A percentile compares a stretch with the other conserved stretches of the same genome.
These are phyloP conservation scores for Trichophyton mentagrophytes DNA, from an alignment of 2,329 filamentous ascomycete species.

Conservation along the genomic window DNA sequence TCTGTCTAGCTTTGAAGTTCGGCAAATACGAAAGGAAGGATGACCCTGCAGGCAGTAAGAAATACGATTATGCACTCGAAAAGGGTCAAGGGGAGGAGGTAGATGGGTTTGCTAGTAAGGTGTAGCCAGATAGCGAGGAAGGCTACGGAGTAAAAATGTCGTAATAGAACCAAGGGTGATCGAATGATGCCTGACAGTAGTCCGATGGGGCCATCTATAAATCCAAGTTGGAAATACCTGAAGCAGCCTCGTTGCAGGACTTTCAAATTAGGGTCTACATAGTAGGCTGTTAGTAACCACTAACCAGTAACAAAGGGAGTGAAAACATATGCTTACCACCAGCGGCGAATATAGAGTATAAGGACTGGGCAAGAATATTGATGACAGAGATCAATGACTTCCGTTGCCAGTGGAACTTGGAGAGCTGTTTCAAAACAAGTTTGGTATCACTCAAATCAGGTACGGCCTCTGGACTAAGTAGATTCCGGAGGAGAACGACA, in stretches of 20 bases:
- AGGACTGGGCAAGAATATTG: conserved; percentile 92
- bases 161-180: conserved; percentile 63
- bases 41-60: conserved; percentile 68
- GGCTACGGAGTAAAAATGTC: conserved; percentile 91
- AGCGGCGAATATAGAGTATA: conserved; percentile 85
- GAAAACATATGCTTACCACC: conserved; percentile 37
- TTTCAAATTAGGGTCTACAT: conserved; percentile 52
- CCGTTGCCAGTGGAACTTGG: conserved; percentile 70
- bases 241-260: conserved; percentile 85
- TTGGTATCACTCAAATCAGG: conserved; percentile 55
- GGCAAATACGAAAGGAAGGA: conserved; percentile 65
- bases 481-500: conserved; percentile 59
- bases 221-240: conserved; percentile 68
- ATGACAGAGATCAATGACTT: conserved; percentile 76
- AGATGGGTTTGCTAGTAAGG: conserved; percentile 39
- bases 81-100: conserved; percentile 50
- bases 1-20: conserved; percentile 38
- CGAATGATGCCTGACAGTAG: conserved; percentile 71
- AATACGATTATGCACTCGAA: conserved; percentile 57
- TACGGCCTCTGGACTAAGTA: conserved; percentile 58
- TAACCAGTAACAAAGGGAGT: not conserved
- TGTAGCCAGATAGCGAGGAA: conserved; percentile 71
- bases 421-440: conserved; percentile 56
- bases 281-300: not conserved
- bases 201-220: conserved; percentile 65